Percentiles rank a stretch among this genome's conserved stretches.
phyloP scores from a whole-genome alignment of 2,329 filamentous ascomycete species.

The Diaporthe sp. region DNA sequence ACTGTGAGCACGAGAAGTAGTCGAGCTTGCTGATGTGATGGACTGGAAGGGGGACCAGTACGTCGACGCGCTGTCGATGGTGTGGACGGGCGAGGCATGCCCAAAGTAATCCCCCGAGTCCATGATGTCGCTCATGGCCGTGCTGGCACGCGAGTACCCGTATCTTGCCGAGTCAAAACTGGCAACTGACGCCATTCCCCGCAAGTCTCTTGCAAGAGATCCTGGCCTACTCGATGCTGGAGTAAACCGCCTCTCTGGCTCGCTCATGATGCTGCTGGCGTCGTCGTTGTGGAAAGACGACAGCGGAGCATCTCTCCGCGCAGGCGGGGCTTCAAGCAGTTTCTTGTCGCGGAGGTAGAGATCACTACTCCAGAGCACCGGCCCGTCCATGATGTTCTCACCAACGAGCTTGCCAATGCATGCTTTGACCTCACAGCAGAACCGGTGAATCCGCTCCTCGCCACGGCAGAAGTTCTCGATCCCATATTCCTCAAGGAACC shows the following conservation, averaged over 20 bases:
- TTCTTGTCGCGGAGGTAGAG: constrained; percentile 84
- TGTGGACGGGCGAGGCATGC: constrained; percentile 72
- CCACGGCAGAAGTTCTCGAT: constrained; percentile 96
- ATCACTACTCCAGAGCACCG: constrained; percentile 92
- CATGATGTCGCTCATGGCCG: constrained; percentile 73
- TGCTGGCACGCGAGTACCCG: constrained; percentile 68
- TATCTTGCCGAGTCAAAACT: constrained; percentile 79
- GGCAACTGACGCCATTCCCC: constrained; percentile 74
- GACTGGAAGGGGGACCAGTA: constrained; percentile 92
- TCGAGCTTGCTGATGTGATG: constrained; percentile 72
- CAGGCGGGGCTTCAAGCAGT: constrained; percentile 62
- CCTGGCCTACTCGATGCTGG: constrained; percentile 58
- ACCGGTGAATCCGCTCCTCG: constrained; percentile 93
- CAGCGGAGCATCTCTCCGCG: constrained; percentile 59
- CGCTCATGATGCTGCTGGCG: constrained; percentile 65
- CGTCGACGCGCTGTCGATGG: constrained; percentile 81
- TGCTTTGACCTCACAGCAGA: constrained; percentile 89
- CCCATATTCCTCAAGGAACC: constrained; percentile 84
- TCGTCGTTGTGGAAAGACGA: constrained; percentile 64
- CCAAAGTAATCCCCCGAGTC: constrained; percentile 81
- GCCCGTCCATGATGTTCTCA: constrained; percentile 85
- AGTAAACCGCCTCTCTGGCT: constrained; percentile 63
- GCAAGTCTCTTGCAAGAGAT: constrained; percentile 68
- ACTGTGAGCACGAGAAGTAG: constrained; percentile 70
- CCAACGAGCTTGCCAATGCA: constrained; percentile 89